Evolutionary conservation across 371 early-diverging fungal species (phyloP), one percentile per base, ranked within the genome.

Genomic region (Circinella umbellata): DNA sequence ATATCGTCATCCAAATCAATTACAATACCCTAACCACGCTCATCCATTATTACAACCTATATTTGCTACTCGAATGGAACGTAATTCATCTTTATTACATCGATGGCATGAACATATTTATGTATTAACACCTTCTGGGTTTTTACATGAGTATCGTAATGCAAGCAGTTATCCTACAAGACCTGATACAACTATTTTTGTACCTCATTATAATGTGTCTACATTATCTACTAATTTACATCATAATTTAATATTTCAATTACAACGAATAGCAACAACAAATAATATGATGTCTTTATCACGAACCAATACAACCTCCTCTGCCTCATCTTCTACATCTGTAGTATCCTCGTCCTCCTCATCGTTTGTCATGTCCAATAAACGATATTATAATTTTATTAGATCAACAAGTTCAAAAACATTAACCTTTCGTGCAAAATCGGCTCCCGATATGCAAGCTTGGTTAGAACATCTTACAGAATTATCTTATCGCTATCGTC

Each of bases 101-200:
- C 64, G 74, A 9, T 82, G 83, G 83, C 74, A 74, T 18, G 83
- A 82, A 48, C 67, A 80, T 57, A 80, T 82, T 10, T 82, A 82
- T 67, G 83, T 82, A 3, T 36, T 82, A 18, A 82, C 83, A 8
- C 79, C 77, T 9, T 79, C 83, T n/a, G 83, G 83, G 0, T 82
- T 80, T 46, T 63, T 82, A n/a, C 83, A 82, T 37, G 83, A 82
- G 53, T 82, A 78, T 14, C 69, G 68, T 11, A 72, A 63, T 14
- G 20, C 54, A 9, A 71, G 66, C 36, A 66, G 61, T 6, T 82
- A 82, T 47, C 83, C 83, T 2, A 54, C 57, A 2, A 60, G 70
- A 3, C 83, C 83, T 20, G 74, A 73, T 27, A 36, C 61, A 0
- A 72, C 74, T 14, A 68, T 78, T 13, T 82, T 75, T 64, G 72